Evolutionary conservation across 1,284 basidiomycete genomes (phyloP).

Genomic region (Pterula multifida): DNA sequence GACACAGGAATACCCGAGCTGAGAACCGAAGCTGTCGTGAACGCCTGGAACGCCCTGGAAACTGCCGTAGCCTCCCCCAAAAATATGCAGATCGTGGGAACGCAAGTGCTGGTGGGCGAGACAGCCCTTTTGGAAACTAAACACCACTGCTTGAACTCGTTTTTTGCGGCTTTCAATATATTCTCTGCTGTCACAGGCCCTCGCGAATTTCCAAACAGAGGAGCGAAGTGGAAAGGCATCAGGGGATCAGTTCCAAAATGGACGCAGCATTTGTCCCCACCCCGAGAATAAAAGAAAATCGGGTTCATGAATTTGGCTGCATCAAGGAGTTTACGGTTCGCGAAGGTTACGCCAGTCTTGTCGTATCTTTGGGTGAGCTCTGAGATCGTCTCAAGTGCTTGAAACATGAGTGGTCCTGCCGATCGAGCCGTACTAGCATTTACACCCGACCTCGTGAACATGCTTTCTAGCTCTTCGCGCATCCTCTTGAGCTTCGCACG

Average conservation of each 20-base stretch:
- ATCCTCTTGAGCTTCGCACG: not conserved
- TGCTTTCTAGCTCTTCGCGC: too few relatives aligned
- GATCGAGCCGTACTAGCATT: conserved; percentile 16
- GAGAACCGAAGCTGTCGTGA: conserved; percentile 10
- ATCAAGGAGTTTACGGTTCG: conserved; percentile 13
- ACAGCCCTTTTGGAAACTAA: conserved; percentile 16
- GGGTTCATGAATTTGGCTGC: conserved; percentile 28
- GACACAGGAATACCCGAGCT: conserved; percentile 19
- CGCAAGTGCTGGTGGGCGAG: not conserved
- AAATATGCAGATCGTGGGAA: conserved; percentile 20
- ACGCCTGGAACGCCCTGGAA: conserved; percentile 17
- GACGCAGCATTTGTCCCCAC: conserved; percentile 28
- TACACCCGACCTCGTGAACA: too few relatives aligned
- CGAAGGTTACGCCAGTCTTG: conserved; percentile 29
- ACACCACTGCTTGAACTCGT: conserved; percentile 27
- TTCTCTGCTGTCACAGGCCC: conserved; percentile 11
- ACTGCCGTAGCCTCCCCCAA: conserved; percentile 21
- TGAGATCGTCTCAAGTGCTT: conserved; percentile 11
- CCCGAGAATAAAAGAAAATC: conserved; percentile 31
- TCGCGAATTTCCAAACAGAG: conserved; percentile 18
- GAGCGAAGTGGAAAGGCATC: conserved; percentile 32
- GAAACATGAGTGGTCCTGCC: conserved; percentile 20
- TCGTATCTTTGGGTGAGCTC: conserved; percentile 25
- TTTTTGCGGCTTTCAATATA: conserved; percentile 18
- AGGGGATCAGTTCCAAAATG: conserved; percentile 38